A percentile compares a stretch with the other conserved stretches of the same genome.
Evolutionary conservation across 345 rosid species (phyloP).

Genomic region (Odontarrhena argentea): DNA sequence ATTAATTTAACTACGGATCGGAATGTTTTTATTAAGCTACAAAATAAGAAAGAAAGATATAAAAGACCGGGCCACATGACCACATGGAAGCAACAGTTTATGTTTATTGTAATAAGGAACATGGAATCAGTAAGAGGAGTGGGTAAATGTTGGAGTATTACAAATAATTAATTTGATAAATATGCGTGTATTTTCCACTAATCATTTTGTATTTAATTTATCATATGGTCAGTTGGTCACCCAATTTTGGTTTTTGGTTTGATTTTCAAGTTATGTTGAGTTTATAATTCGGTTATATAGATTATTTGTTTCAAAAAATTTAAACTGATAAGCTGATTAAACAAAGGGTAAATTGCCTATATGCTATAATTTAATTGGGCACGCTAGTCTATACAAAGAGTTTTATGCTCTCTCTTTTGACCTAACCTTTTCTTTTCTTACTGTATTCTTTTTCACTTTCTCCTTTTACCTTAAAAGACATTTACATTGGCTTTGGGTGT

Average conservation of each 20-base stretch:
- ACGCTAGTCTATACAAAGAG: conserved; percentile 3
- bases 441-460: neutral
- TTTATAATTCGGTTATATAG: neutral
- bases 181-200: conserved; percentile 12
- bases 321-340: neutral
- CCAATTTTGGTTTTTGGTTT: neutral
- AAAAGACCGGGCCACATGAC: conserved; percentile 35
- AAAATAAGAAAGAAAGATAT: conserved; percentile 2
- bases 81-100: conserved; percentile 35
- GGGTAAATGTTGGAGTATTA: conserved; percentile 35
- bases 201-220: neutral
- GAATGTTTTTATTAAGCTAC: conserved; percentile 30
- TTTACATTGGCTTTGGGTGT: conserved; percentile 1
- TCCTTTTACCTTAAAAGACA: neutral
- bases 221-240: neutral
- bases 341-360: neutral
- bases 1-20: conserved; percentile 26
- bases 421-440: neutral
- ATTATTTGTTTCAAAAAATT: neutral
- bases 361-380: conserved; percentile 1
- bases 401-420: neutral
- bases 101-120: conserved; percentile 27
- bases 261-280: neutral
- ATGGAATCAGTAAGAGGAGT: conserved; percentile 37
- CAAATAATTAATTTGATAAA: conserved; percentile 19